Conservation (phyloP, 805 yeast genomes). For the Wickerhamiella vanderwaltii region DNA sequence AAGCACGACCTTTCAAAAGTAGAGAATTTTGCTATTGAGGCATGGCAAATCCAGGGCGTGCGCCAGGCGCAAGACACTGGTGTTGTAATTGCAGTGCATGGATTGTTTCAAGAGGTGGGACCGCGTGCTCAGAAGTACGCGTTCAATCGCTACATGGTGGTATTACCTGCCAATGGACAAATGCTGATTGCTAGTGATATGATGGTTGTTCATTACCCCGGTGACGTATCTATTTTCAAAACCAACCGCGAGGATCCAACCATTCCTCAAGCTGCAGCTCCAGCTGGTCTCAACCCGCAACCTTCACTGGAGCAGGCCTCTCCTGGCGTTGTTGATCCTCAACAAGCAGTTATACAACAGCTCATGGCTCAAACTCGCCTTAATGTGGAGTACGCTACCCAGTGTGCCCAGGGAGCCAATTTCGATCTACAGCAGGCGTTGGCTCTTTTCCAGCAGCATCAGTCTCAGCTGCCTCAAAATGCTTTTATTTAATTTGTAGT, state of each 20-base stretch:
- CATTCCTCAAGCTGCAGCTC: not conserved
- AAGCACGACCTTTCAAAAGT: constrained; percentile 63
- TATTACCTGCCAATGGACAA: constrained; percentile 54
- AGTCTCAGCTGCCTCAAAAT: constrained; percentile 45
- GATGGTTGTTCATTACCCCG: constrained; percentile 37
- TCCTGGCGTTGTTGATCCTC: not conserved
- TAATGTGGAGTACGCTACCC: constrained; percentile 63
- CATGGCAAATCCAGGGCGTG: constrained; percentile 35
- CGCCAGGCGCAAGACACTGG: constrained; percentile 63
- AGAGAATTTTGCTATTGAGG: constrained; percentile 59
- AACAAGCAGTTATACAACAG: constrained; percentile 45
- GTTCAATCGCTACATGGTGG: constrained; percentile 75
- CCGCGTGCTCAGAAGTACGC: constrained; percentile 36
- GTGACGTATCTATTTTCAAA: constrained; percentile 1
- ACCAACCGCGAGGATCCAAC: not conserved
- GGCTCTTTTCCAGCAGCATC: constrained; percentile 56
- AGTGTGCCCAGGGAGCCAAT: constrained; percentile 78
- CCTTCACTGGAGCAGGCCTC: not conserved
- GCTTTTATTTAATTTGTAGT: constrained; percentile 31
- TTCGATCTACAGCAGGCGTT: constrained; percentile 69
- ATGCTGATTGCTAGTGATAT: constrained; percentile 82
- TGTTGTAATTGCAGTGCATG: constrained; percentile 69
- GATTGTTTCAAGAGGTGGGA: constrained; percentile 56
- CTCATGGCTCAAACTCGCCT: constrained; percentile 62
- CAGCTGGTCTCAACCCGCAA: not conserved